Evolutionary conservation across 2,329 filamentous ascomycete genomes (phyloP).

Genomic region (Clonostachys rosea): DNA sequence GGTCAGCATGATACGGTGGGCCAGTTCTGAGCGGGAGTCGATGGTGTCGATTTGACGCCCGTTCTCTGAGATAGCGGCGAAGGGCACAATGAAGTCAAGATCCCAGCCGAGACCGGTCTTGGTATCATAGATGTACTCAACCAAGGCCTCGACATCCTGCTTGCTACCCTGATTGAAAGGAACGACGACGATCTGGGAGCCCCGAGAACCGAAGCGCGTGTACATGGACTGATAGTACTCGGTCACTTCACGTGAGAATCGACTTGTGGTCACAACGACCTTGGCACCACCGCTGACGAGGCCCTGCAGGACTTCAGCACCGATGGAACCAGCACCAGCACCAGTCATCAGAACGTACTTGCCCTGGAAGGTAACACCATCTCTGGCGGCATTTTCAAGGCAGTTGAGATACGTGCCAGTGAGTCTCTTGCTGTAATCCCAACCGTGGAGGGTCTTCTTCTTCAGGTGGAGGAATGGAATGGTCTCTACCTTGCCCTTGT

Average conservation of each 20-base stretch:
- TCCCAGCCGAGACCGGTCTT: conserved; percentile 99
- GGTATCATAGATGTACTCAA: conserved; percentile 93
- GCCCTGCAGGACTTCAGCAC: conserved; percentile 92
- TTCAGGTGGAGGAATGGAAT: conserved; percentile 97
- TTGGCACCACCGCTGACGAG: conserved; percentile 95
- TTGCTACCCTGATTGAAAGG: conserved; percentile 99
- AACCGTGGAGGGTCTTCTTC: conserved; percentile 87
- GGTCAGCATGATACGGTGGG: conserved; percentile 98
- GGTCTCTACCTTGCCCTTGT: conserved; percentile 91
- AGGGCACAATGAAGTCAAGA: conserved; percentile 91
- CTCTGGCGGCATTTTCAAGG: conserved; percentile 80
- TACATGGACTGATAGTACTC: conserved; percentile 99
- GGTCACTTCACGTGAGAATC: conserved; percentile 94
- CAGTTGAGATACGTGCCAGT: conserved; percentile 91
- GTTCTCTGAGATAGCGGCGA: conserved; percentile 96
- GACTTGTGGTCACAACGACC: conserved; percentile 93
- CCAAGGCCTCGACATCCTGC: conserved; percentile 89
- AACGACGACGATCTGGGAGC: conserved; percentile 94
- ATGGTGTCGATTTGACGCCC: conserved; percentile 95
- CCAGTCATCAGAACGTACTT: conserved; percentile 98
- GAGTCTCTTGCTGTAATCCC: conserved; percentile 99
- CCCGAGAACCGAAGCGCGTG: conserved; percentile 84
- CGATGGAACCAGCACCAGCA: conserved; percentile 95
- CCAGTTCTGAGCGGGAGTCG: conserved; percentile 95
- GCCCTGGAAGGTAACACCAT: conserved; percentile 85